phyloP scores from a whole-genome alignment of 139 green algal genomes.

The Bryopsis sp. region DNA sequence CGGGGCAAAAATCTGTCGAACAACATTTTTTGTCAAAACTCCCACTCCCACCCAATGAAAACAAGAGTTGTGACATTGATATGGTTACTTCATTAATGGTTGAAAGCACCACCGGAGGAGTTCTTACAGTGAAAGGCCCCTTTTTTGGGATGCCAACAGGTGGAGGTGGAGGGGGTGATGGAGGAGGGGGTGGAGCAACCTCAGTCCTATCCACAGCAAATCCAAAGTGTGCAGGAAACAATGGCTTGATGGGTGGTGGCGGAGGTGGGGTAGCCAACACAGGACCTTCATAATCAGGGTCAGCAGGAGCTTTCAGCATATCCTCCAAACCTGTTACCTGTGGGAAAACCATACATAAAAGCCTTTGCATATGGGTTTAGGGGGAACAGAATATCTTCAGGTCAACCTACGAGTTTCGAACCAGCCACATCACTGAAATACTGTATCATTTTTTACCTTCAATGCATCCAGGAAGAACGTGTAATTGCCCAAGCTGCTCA shows the following conservation, averaged over 20 bases:
- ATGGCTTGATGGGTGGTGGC: not conserved
- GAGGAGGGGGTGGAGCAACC: not conserved
- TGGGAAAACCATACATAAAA: no score
- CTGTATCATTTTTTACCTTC: no score
- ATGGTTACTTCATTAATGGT: not conserved
- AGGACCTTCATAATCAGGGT: conserved; percentile 30
- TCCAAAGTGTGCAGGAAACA: conserved; percentile 21
- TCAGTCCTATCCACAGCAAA: not conserved
- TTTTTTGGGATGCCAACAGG: conserved; percentile 1
- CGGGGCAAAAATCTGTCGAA: conserved; percentile 42
- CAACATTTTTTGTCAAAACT: no score
- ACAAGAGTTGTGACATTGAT: no score
- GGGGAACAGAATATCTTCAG: no score
- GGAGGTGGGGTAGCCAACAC: conserved; percentile 18
- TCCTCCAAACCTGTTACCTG: no score
- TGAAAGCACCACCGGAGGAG: not conserved
- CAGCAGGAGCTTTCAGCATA: no score
- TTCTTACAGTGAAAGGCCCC: conserved; percentile 13
- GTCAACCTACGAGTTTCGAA: no score
- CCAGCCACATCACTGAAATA: no score
- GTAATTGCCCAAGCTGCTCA: conserved; percentile 31
- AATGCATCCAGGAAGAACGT: conserved; percentile 40
- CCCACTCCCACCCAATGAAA: no score
- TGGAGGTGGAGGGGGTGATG: not conserved
- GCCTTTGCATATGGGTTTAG: no score